phyloP scores from a whole-genome alignment of 768 basidiomycete species.

The Crucibulum laeve region DNA sequence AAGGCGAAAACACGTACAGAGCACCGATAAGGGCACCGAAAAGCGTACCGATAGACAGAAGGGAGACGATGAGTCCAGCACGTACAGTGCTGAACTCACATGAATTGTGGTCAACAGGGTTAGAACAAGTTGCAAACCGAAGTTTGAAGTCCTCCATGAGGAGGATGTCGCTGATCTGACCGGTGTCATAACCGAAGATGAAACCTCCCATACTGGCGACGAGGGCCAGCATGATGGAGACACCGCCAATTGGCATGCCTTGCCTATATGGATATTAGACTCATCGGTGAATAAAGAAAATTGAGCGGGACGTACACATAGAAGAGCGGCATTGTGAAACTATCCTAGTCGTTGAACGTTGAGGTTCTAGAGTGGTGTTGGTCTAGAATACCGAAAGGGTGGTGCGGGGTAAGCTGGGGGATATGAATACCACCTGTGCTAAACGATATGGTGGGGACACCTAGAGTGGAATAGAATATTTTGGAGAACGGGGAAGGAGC shows the following conservation, averaged over 20 bases:
- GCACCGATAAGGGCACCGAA: slow-evolving; percentile 60
- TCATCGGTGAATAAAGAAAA: neutral
- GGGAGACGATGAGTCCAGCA: slow-evolving; percentile 63
- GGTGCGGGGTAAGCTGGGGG: too few species aligned
- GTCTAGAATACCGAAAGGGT: too few species aligned
- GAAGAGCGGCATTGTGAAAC: slow-evolving; percentile 19
- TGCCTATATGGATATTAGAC: slow-evolving; percentile 26
- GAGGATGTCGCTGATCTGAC: slow-evolving; percentile 74
- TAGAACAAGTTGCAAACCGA: slow-evolving; percentile 54
- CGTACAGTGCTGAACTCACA: slow-evolving; percentile 55
- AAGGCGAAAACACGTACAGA: slow-evolving; percentile 32
- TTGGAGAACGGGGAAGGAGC: too few species aligned
- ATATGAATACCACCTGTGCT: too few species aligned
- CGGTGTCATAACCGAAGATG: slow-evolving; percentile 69
- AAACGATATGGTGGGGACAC: too few species aligned
- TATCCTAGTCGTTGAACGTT: too few species aligned
- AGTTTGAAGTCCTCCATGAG: slow-evolving; percentile 66
- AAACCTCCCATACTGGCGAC: slow-evolving; percentile 72
- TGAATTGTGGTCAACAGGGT: slow-evolving; percentile 29
- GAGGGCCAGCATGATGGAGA: slow-evolving; percentile 61
- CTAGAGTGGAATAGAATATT: too few species aligned
- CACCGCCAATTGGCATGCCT: slow-evolving; percentile 58
- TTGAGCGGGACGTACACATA: slow-evolving; percentile 14
- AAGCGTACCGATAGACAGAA: slow-evolving; percentile 69
- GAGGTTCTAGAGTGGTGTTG: too few species aligned